phyloP scores from a whole-genome alignment of 805 yeast genomes.

The Candida easanensis region DNA sequence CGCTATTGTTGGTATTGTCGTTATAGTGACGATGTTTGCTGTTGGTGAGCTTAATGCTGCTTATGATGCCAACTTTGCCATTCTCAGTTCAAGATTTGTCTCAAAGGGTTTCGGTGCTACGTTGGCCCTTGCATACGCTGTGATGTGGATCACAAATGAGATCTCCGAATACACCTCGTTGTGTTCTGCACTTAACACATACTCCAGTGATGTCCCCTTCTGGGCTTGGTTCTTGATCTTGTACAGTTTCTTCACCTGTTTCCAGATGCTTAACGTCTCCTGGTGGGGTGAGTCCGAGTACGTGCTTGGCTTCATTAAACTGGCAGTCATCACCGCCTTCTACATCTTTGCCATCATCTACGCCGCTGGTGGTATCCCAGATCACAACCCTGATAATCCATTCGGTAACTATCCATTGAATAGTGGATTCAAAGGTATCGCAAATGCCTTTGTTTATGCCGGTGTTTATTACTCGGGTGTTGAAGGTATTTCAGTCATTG shows the following conservation, averaged over 20 bases:
- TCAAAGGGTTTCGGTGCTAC: conserved; percentile 59
- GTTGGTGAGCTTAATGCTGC: conserved; percentile 55
- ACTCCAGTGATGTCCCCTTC: conserved; percentile 51
- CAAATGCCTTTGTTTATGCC: conserved; percentile 61
- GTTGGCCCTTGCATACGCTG: conserved; percentile 49
- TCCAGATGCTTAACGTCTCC: conserved; percentile 49
- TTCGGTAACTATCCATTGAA: conserved; percentile 35
- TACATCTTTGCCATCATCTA: conserved; percentile 48
- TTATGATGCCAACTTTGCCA: conserved; percentile 52
- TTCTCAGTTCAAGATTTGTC: conserved; percentile 47
- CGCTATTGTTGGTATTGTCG: conserved; percentile 49
- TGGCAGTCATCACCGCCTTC: conserved; percentile 45
- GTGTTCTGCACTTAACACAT: conserved; percentile 46
- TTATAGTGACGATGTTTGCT: conserved; percentile 51
- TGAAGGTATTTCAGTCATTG: conserved; percentile 72
- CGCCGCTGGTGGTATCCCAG: conserved; percentile 41
- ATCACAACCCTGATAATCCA: conserved; percentile 33
- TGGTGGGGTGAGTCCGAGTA: conserved; percentile 59
- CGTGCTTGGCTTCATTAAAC: conserved; percentile 48
- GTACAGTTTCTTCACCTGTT: conserved; percentile 48
- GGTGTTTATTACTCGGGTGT: conserved; percentile 78
- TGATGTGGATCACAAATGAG: conserved; percentile 54
- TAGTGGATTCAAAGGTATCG: conserved; percentile 52
- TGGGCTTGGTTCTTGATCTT: conserved; percentile 55
- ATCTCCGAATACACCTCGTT: conserved; percentile 55